Evolutionary conservation across 345 rosid genomes (phyloP).

Genomic region (Eucalyptus sp.): DNA sequence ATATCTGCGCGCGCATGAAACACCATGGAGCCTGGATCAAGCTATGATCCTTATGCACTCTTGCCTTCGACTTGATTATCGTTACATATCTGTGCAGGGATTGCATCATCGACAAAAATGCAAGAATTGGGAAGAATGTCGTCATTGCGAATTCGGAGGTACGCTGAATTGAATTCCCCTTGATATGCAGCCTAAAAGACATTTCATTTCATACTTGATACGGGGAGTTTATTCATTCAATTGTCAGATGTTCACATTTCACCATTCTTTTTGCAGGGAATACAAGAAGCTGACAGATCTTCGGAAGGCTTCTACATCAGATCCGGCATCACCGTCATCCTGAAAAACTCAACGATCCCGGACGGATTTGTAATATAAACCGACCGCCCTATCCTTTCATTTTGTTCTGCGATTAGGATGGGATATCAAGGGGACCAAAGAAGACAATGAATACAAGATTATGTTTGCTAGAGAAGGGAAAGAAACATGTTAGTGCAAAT

Average conservation of each 20-base stretch:
- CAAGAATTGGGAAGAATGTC: conserved; percentile 86
- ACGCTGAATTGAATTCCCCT: not conserved
- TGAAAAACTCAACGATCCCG: conserved; percentile 49
- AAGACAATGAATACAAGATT: not conserved
- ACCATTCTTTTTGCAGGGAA: conserved; percentile 30
- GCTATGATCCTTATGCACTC: not conserved
- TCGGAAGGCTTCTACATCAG: conserved; percentile 80
- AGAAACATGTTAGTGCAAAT: not conserved
- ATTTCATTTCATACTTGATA: not conserved
- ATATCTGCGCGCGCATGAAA: not conserved
- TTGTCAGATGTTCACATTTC: not conserved
- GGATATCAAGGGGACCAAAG: not conserved
- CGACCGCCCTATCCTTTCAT: not conserved
- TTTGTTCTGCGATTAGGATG: not conserved
- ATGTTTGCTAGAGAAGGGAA: not conserved
- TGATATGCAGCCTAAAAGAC: not conserved
- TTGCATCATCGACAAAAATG: conserved; percentile 94
- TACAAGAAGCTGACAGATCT: conserved; percentile 86
- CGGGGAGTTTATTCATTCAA: not conserved
- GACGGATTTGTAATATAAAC: conserved; percentile 63
- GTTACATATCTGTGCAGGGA: conserved; percentile 29
- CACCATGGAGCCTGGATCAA: not conserved
- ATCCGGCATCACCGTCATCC: conserved; percentile 53
- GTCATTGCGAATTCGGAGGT: conserved; percentile 87
- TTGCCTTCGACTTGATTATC: not conserved